Evolutionary conservation across 1,284 basidiomycete species (phyloP), one percentile per base, ranked within the genome.

Genomic region (Bondarzewia mesenterica): DNA sequence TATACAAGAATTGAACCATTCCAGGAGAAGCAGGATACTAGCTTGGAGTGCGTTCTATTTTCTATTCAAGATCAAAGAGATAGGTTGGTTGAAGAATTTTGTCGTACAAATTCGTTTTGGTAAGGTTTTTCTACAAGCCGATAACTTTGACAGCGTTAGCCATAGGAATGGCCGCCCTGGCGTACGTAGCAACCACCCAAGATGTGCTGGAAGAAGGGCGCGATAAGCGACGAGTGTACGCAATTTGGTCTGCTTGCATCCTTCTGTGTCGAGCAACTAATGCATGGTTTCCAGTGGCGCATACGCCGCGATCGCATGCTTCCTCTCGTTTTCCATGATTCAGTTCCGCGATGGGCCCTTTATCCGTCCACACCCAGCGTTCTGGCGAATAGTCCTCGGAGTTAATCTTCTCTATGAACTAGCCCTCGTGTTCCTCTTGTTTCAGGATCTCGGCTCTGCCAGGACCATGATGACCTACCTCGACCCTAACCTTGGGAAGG

Each of bases 311-410:
- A 70, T 85, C 43, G 72, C 72, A 16, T 74, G 81, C 42, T 89
- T 89, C 63, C 70, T 89, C 47, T 65, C 80, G 48, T 92, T 90
- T 64, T 85, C 85, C 25, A 85, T 87, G 75, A 72, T 92, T 41
- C 89, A 91, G 58, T 90, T 90, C 61, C 82, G 88, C 49, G 88
- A 92, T 61, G 88, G 88, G 0, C 88, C 88, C 22, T 68, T 66
- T 56, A 56, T 68, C 37, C 58, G 66, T 7, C 66, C 66, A 12
- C 66, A 68, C 52, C 66, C 66, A 44, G 82, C 80, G 16, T 85
- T 88, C 63, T 89, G 86, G 86, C 73, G 86, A 48, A 67, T 80
- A 35, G 73, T 87, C 2, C 69, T 89, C 21, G 88, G 88, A 10
- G 67, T 88, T 51, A 92, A 92, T 63, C 63, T 91, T 14, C 70